These are phyloP conservation scores for Gossypium turneri DNA, from an alignment of 345 rosid genomes.

Conservation along the genomic window DNA sequence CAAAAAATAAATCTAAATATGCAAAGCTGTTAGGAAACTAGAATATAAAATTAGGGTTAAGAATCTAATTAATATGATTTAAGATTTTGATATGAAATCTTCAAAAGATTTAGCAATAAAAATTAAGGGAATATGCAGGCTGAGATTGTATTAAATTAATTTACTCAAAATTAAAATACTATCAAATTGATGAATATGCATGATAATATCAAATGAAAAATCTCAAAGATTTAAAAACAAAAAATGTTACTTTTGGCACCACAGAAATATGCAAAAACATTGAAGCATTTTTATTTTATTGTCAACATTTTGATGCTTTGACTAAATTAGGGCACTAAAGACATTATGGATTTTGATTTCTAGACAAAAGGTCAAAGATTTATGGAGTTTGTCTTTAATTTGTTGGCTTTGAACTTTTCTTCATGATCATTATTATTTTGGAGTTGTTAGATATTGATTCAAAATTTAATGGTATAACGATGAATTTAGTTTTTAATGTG, in stretches of 20 bases:
- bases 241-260: background rate
- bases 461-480: too few relatives aligned
- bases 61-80: background rate
- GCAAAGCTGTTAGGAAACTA: background rate
- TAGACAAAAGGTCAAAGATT: constrained; percentile 1
- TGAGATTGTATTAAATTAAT: background rate
- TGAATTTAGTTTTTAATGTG: too few relatives aligned
- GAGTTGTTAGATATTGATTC: background rate
- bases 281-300: background rate
- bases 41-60: background rate
- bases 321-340: background rate
- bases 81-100: constrained; percentile 3
- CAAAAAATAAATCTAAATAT: too few relatives aligned
- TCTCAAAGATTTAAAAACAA: background rate
- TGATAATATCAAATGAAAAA: background rate
- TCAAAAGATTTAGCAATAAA: background rate
- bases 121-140: background rate
- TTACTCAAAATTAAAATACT: too few relatives aligned
- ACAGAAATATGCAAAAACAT: background rate
- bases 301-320: constrained; percentile 5
- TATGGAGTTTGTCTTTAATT: background rate
- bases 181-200: background rate
- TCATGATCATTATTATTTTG: background rate
- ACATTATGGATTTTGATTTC: background rate
- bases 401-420: background rate